Evolutionary conservation across 495 filamentous ascomycete genomes (phyloP).

Genomic region (Penicillium angulare): DNA sequence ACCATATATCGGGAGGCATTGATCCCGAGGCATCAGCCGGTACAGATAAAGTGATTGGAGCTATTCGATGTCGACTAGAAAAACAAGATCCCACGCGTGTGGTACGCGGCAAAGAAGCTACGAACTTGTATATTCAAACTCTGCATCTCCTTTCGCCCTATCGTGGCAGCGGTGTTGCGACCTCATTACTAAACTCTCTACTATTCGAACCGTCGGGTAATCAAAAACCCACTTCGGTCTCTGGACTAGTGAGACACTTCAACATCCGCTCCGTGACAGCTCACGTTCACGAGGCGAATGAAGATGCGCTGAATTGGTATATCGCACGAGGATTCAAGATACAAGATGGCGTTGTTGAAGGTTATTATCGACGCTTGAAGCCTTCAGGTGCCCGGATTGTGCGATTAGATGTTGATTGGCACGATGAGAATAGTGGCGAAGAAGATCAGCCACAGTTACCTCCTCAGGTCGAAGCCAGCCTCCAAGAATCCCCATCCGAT

Average conservation of each 20-base stretch:
- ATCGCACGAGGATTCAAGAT: constrained; percentile 69
- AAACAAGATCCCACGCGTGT: constrained; percentile 30
- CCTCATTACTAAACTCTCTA: constrained; percentile 61
- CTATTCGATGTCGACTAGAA: constrained; percentile 80
- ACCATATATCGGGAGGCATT: constrained; percentile 38
- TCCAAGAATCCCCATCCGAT: not conserved
- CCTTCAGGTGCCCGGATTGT: constrained; percentile 81
- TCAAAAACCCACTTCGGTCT: constrained; percentile 24
- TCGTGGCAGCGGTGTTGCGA: constrained; percentile 73
- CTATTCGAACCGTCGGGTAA: constrained; percentile 45
- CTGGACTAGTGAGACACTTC: constrained; percentile 50
- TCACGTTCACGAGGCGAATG: constrained; percentile 93
- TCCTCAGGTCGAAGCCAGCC: too few species aligned
- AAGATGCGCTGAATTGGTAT: constrained; percentile 88
- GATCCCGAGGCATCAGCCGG: constrained; percentile 22
- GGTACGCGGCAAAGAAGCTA: constrained; percentile 22
- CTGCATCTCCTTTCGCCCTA: constrained; percentile 81
- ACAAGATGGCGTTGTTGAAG: constrained; percentile 56
- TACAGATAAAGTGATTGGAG: constrained; percentile 67
- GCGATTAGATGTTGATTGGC: constrained; percentile 42
- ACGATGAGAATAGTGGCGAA: constrained; percentile 4
- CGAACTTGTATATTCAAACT: constrained; percentile 82
- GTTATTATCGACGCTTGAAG: constrained; percentile 82
- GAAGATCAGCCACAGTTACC: too few species aligned
- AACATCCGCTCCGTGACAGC: constrained; percentile 64